Evolutionary conservation across 495 filamentous ascomycete species (phyloP), one percentile per base, ranked within the genome.

Genomic region (Talaromyces stipitatus): DNA sequence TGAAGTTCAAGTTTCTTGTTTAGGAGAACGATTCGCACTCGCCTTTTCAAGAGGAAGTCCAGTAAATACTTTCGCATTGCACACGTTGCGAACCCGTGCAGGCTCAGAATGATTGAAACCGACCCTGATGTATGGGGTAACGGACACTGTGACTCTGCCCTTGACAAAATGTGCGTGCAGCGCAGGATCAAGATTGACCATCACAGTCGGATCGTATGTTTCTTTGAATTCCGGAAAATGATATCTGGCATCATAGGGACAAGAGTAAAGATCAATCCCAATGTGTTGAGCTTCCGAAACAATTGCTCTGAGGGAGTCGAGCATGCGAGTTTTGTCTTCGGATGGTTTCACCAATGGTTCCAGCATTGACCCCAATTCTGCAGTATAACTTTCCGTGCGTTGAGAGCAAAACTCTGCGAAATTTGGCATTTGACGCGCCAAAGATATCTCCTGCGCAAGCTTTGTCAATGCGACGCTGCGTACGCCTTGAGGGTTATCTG

Each of bases 161-260:
- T 30, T 32, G 12, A n/a, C 11, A 26, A 30, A 20, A 16, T 14
- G n/a, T 4, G 22, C 9, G 14, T 30, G n/a, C n/a, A 18, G 26
- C 5, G 11, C 60, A 1, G 54, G 52, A 23, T 70, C 69, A 11
- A 61, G 41, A 20, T 57, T 67, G 26, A 64, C 20, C 70, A 71
- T 73, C 1, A 54, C 62, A 0, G 29, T 27, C 0, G 67, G 66
- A 32, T 71, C 64, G 57, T 67, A 73, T 2, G 32, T 53, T 4
- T 66, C 61, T 10, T 61, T 58, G 14, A 57, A 23, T 3, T 58
- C 62, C 0, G 69, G 66, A 46, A 68, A 73, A 3, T 67, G 61
- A 4, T 65, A 56, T 1, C 41, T 55, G 46, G 64, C 67, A 22
- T 61, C 61, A 9, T 63, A 58, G 0, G 68, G 59, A 2, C 56